phyloP scores from a whole-genome alignment of 306 rosid genomes.

The Cucumis hystrix region DNA sequence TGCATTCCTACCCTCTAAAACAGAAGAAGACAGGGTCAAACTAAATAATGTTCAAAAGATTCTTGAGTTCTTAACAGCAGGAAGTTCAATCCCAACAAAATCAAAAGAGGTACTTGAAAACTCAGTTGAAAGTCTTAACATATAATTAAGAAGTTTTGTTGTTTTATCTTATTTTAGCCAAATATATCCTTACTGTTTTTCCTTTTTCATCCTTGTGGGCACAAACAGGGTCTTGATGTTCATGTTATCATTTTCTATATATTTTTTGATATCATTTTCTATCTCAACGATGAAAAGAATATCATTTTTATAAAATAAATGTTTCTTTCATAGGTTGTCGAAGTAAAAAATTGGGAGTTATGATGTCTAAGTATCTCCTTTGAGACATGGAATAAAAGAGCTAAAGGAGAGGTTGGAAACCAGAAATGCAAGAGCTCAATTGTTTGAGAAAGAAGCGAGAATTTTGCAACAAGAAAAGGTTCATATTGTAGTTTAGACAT shows the following conservation, averaged over 20 bases:
- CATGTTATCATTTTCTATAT: no score
- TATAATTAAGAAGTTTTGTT: not conserved
- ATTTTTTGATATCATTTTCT: no score
- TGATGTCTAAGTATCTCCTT: slow-evolving; percentile 45
- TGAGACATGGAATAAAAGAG: slow-evolving; percentile 52
- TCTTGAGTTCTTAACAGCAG: slow-evolving; percentile 70
- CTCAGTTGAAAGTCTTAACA: not conserved
- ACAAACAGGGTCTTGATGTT: slow-evolving; percentile 38
- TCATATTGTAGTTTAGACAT: slow-evolving; percentile 4
- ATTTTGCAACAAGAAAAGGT: slow-evolving; percentile 64
- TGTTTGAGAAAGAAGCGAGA: slow-evolving; percentile 61
- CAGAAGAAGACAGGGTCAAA: slow-evolving; percentile 79
- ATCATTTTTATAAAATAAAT: no score
- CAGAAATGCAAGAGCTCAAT: slow-evolving; percentile 49
- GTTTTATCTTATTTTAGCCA: not conserved
- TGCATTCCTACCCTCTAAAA: slow-evolving; percentile 70
- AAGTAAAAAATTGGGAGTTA: slow-evolving; percentile 64
- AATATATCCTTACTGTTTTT: not conserved
- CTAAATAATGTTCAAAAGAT: slow-evolving; percentile 83
- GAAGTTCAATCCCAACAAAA: slow-evolving; percentile 54
- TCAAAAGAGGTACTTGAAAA: slow-evolving; percentile 48
- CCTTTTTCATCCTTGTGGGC: slow-evolving; percentile 2
- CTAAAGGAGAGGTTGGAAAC: slow-evolving; percentile 47
- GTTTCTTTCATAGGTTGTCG: no score
- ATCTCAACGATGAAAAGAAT: no score